Percentiles rank a stretch among this genome's conserved stretches.
Evolutionary conservation across 1,284 basidiomycete genomes (phyloP).

Genomic region (Ustanciosporium gigantosporum): DNA sequence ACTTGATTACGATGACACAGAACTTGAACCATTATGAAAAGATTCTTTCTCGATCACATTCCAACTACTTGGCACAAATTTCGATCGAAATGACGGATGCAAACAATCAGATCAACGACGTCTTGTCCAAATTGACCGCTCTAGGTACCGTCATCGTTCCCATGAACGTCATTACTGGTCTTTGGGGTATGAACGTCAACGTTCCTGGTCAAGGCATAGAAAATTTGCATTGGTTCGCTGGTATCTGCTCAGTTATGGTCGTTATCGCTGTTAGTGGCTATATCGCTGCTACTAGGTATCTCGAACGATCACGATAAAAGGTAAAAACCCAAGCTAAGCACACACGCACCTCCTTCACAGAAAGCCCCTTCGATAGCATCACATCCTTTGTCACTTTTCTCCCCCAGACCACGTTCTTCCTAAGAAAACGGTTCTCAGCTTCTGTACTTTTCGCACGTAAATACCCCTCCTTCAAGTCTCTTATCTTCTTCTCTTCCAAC

Average conservation of each 20-base stretch:
- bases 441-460: too few relatives aligned
- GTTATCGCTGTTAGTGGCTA: conserved; percentile 56
- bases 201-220: conserved; percentile 55
- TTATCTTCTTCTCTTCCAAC: too few relatives aligned
- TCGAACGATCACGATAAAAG: conserved; percentile 36
- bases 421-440: too few relatives aligned
- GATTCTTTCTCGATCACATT: conserved; percentile 95
- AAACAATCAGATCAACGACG: conserved; percentile 98
- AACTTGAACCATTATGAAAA: conserved; percentile 70
- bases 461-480: too few relatives aligned
- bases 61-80: conserved; percentile 71
- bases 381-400: too few relatives aligned
- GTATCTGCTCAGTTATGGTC: conserved; percentile 55
- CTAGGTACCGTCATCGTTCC: conserved; percentile 91
- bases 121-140: conserved; percentile 95
- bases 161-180: conserved; percentile 63
- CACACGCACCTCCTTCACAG: neutral
- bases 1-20: conserved; percentile 99
- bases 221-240: conserved; percentile 56
- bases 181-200: conserved; percentile 61
- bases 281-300: conserved; percentile 56
- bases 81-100: conserved; percentile 74
- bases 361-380: too few relatives aligned
- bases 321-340: too few relatives aligned
- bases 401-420: too few relatives aligned